These are phyloP conservation scores for Sarcodon sp. DNA, from an alignment of 768 basidiomycete species.

Conservation along the genomic window DNA sequence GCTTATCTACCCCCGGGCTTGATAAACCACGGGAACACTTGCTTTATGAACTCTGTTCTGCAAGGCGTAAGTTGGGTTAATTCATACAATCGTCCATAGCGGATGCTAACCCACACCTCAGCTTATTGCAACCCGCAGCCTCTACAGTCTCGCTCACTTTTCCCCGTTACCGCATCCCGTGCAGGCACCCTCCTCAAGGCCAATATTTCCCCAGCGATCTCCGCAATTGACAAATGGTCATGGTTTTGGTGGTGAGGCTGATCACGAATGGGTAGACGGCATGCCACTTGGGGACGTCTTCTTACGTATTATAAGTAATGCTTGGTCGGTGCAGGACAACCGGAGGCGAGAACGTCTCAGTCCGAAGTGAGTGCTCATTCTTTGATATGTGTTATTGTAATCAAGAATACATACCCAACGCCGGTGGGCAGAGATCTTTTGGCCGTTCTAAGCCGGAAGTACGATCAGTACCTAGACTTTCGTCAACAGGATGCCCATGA, in stretches of 20 bases:
- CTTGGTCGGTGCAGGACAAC: slow-evolving; percentile 50
- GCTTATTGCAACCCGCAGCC: slow-evolving; percentile 54
- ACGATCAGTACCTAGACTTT: slow-evolving; percentile 92
- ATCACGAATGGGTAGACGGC: slow-evolving; percentile 38
- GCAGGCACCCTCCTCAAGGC: slow-evolving; percentile 29
- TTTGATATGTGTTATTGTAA: not conserved
- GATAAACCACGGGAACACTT: slow-evolving; percentile 78
- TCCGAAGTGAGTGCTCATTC: slow-evolving; percentile 41
- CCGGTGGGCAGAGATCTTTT: slow-evolving; percentile 39
- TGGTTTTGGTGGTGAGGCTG: slow-evolving; percentile 33
- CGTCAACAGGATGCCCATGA: slow-evolving; percentile 96
- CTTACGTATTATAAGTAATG: slow-evolving; percentile 40
- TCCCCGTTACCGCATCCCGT: slow-evolving; percentile 29
- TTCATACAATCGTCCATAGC: slow-evolving; percentile 6
- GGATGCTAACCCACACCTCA: slow-evolving; percentile 15
- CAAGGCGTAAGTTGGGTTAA: slow-evolving; percentile 53
- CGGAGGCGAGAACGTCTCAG: slow-evolving; percentile 41
- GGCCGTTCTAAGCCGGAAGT: slow-evolving; percentile 61
- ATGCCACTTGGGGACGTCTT: slow-evolving; percentile 69
- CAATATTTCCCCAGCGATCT: slow-evolving; percentile 27
- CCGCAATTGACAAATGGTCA: slow-evolving; percentile 64
- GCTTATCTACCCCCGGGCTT: slow-evolving; percentile 64
- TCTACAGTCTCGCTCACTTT: slow-evolving; percentile 47
- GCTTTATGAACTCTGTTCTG: slow-evolving; percentile 93
- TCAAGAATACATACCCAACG: not conserved